These are phyloP conservation scores for Samsoniella hepiali DNA, from an alignment of 2,329 filamentous ascomycete species.

Conservation along the genomic window DNA sequence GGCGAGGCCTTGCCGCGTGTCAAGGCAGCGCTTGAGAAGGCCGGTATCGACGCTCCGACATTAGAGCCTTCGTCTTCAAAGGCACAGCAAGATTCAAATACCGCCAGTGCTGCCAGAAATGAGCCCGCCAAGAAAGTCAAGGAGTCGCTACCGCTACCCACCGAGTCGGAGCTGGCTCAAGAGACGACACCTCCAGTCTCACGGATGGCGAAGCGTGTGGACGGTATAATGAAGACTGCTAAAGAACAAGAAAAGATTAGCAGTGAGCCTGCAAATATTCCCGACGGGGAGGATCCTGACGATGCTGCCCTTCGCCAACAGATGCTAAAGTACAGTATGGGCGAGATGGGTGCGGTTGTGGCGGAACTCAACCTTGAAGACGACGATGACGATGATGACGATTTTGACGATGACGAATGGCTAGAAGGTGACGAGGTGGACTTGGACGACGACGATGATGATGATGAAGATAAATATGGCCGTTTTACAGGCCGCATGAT, in stretches of 20 bases:
- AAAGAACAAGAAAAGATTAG: constrained; percentile 51
- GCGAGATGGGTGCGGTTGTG: constrained; percentile 86
- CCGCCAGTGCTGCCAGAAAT: neutral
- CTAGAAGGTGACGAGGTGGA: constrained; percentile 52
- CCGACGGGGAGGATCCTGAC: constrained; percentile 72
- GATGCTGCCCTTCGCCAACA: constrained; percentile 77
- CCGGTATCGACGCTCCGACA: constrained; percentile 49
- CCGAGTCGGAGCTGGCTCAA: constrained; percentile 25
- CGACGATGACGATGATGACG: constrained; percentile 51
- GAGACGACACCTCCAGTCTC: constrained; percentile 29
- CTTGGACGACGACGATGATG: constrained; percentile 54
- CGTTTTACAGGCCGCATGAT: constrained; percentile 66
- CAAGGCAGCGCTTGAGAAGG: constrained; percentile 70
- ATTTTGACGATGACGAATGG: constrained; percentile 51
- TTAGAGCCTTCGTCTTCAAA: neutral
- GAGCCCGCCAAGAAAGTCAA: constrained; percentile 1
- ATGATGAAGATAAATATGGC: constrained; percentile 74
- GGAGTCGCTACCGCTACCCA: constrained; percentile 5
- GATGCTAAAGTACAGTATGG: constrained; percentile 87
- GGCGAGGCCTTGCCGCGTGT: constrained; percentile 66
- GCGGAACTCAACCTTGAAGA: constrained; percentile 86
- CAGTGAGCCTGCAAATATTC: constrained; percentile 51
- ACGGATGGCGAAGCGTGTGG: constrained; percentile 46
- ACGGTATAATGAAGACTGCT: constrained; percentile 55
- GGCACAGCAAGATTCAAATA: neutral